Evolutionary conservation across 495 filamentous ascomycete species (phyloP).

Genomic region (Rostrohypoxylon terebratum): DNA sequence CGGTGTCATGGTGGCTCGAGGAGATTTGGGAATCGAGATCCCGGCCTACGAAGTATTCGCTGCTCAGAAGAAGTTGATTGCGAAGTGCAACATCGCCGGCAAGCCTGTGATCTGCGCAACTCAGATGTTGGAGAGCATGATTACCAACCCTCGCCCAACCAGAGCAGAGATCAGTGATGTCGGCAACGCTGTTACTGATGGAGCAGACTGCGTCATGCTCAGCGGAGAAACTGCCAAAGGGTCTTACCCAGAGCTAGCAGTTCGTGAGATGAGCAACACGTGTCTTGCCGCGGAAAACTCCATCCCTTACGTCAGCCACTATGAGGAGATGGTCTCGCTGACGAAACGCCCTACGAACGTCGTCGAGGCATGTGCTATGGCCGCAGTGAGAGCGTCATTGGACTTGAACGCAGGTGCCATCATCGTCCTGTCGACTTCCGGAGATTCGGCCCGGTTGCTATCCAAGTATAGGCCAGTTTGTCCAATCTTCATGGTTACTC

Average conservation of each 20-base stretch:
- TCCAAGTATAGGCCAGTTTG: slow-evolving; percentile 99
- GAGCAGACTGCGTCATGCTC: slow-evolving; percentile 99
- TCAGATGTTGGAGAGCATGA: slow-evolving; percentile 93
- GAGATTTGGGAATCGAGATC: slow-evolving; percentile 98
- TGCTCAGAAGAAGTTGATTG: slow-evolving; percentile 99
- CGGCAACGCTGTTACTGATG: slow-evolving; percentile 96
- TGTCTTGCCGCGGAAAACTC: slow-evolving; percentile 95
- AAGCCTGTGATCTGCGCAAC: slow-evolving; percentile 96
- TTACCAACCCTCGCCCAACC: slow-evolving; percentile 97
- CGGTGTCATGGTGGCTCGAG: slow-evolving; percentile 99
- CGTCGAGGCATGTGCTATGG: slow-evolving; percentile 93
- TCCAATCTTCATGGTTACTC: slow-evolving; percentile 98
- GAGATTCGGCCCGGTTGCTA: slow-evolving; percentile 89
- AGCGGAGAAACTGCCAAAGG: slow-evolving; percentile 99
- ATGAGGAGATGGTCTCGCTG: slow-evolving; percentile 90
- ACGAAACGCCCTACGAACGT: slow-evolving; percentile 83
- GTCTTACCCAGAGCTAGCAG: slow-evolving; percentile 90
- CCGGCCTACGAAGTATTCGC: slow-evolving; percentile 98
- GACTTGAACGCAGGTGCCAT: slow-evolving; percentile 97
- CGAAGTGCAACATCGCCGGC: slow-evolving; percentile 99
- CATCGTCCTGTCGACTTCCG: slow-evolving; percentile 90
- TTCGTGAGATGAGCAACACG: slow-evolving; percentile 97
- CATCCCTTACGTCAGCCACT: slow-evolving; percentile 95
- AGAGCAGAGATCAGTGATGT: slow-evolving; percentile 98
- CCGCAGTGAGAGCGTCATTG: slow-evolving; percentile 90